Evolutionary conservation across 2,329 filamentous ascomycete species (phyloP).

Genomic region (Didymella arachidicola): DNA sequence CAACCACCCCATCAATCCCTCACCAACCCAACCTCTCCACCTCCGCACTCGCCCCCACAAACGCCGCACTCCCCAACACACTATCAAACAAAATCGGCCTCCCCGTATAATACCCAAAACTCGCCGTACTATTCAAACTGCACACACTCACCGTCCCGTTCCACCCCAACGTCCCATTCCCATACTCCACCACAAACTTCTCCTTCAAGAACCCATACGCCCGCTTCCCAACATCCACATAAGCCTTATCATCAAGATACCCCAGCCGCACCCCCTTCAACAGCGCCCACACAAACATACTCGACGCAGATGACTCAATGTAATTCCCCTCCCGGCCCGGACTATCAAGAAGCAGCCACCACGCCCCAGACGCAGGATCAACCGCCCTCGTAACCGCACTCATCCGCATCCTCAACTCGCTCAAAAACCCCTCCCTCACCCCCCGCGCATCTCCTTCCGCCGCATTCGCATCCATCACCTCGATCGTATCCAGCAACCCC

Average conservation of each 20-base stretch:
- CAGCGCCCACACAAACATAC: conserved; percentile 65
- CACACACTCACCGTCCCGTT: conserved; percentile 44
- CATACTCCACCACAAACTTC: conserved; percentile 30
- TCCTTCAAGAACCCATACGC: conserved; percentile 47
- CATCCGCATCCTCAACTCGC: not conserved
- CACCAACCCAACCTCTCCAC: conserved; percentile 22
- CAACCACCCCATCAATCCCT: not conserved
- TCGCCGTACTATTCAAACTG: conserved; percentile 34
- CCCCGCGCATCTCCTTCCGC: not conserved
- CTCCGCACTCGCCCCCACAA: conserved; percentile 37
- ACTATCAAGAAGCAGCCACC: conserved; percentile 66
- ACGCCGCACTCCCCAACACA: conserved; percentile 50
- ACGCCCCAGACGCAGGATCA: conserved; percentile 53
- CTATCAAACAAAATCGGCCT: conserved; percentile 6
- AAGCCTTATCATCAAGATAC: conserved; percentile 20
- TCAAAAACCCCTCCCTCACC: not conserved
- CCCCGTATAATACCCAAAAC: conserved; percentile 31
- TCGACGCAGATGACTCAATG: conserved; percentile 66
- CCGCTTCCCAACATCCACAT: conserved; percentile 40
- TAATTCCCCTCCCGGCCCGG: conserved; percentile 62
- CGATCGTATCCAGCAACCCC: conserved; percentile 60
- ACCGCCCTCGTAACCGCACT: conserved; percentile 27
- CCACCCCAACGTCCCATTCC: conserved; percentile 39
- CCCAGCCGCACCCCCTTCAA: conserved; percentile 57
- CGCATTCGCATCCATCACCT: conserved; percentile 23